phyloP scores from a whole-genome alignment of 257 asterid genomes.

The Solanum habrochaites region DNA sequence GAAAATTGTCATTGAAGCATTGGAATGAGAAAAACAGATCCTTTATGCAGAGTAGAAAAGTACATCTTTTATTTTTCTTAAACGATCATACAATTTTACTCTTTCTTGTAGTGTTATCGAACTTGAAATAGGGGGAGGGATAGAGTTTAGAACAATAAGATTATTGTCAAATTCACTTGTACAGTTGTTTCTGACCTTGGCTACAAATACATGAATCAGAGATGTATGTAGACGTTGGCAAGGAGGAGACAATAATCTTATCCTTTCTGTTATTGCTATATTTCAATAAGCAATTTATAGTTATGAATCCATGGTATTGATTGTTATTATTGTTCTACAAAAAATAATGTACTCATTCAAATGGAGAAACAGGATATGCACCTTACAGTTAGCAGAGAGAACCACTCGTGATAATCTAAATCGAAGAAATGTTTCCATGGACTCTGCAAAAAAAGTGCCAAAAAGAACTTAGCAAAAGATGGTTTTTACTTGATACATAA shows the following conservation, averaged over 20 bases:
- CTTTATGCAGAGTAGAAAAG: background rate
- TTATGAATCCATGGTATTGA: background rate
- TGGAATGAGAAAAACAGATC: background rate
- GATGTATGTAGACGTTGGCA: background rate
- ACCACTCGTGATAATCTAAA: too few species aligned
- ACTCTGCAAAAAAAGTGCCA: too few species aligned
- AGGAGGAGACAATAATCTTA: background rate
- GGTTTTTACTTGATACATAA: too few species aligned
- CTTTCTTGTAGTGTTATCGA: background rate
- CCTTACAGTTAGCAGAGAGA: too few species aligned
- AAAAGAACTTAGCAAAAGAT: too few species aligned
- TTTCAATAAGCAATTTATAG: background rate
- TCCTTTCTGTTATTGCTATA: background rate
- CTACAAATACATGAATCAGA: background rate
- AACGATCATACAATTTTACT: background rate
- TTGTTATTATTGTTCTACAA: too few species aligned
- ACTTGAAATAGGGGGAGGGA: background rate
- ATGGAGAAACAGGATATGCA: too few species aligned
- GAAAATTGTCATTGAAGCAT: background rate
- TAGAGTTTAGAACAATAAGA: background rate
- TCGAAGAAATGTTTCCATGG: too few species aligned
- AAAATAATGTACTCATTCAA: too few species aligned
- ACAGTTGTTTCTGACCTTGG: background rate
- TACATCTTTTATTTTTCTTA: background rate
- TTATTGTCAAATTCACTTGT: background rate